These are phyloP conservation scores for Tetrahymena malaccensis DNA, from an alignment of 73 alveolate genomes.

Conservation along the genomic window DNA sequence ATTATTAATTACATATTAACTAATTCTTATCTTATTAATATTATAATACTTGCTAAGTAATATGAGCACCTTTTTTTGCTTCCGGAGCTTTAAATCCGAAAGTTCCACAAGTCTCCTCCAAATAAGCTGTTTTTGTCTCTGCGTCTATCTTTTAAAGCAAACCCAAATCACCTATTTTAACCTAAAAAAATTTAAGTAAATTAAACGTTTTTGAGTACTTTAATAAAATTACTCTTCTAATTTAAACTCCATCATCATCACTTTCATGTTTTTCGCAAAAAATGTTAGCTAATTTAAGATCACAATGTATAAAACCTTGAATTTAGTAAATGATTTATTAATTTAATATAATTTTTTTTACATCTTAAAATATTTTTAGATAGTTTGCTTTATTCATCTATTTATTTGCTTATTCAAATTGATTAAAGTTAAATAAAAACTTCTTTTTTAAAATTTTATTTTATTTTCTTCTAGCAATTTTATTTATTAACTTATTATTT, in stretches of 20 bases:
- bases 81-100: slow-evolving; percentile 70
- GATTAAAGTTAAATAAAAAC: no score
- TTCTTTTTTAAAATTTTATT: no score
- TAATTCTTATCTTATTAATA: neutral
- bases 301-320: slow-evolving; percentile 60
- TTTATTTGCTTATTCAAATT: no score
- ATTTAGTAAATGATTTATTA: neutral
- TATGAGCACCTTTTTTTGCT: slow-evolving; percentile 21
- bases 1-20: neutral
- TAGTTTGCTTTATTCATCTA: no score
- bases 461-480: no score
- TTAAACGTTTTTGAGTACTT: neutral
- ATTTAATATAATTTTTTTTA: neutral
- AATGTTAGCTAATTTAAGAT: slow-evolving; percentile 57
- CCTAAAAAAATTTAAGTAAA: slow-evolving; percentile 3
- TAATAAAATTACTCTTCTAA: neutral
- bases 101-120: slow-evolving; percentile 59
- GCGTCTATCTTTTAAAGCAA: slow-evolving; percentile 42
- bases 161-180: slow-evolving; percentile 80
- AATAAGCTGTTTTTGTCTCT: slow-evolving; percentile 39
- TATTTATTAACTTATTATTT: no score
- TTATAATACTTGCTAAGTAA: neutral
- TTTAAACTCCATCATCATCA: slow-evolving; percentile 50
- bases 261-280: slow-evolving; percentile 51
- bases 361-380: no score